Evolutionary conservation across 2,329 filamentous ascomycete genomes (phyloP).

Genomic region (Pseudopyricularia javanii): DNA sequence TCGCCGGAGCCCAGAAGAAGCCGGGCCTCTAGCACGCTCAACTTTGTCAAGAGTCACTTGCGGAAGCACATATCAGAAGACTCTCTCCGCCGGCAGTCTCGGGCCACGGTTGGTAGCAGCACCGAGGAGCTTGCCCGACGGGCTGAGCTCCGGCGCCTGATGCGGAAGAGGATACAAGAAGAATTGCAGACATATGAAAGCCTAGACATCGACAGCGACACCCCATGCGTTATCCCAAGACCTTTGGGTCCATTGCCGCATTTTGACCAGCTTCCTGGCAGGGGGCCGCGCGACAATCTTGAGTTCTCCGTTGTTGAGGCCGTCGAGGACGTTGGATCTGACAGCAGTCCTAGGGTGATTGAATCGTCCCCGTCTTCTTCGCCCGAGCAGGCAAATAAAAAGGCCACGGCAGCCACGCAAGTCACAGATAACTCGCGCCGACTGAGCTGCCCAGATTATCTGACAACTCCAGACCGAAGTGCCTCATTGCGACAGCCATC

Average conservation of each 20-base stretch:
- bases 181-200: conserved; percentile 36
- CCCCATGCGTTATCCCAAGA: conserved; percentile 10
- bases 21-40: conserved; percentile 25
- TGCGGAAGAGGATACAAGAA: conserved; percentile 44
- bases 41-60: conserved; percentile 30
- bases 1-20: conserved; percentile 14
- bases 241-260: conserved; percentile 10
- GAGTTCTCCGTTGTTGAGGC: conserved; percentile 26
- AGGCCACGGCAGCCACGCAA: background rate
- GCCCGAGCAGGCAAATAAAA: background rate
- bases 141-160: conserved; percentile 41
- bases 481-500: background rate
- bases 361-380: background rate
- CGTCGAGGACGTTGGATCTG: conserved; percentile 2
- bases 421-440: background rate
- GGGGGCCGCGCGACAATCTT: conserved; percentile 35
- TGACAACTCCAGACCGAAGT: background rate
- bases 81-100: conserved; percentile 25
- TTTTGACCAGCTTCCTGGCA: conserved; percentile 18
- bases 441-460: conserved; percentile 6
- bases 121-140: conserved; percentile 41
- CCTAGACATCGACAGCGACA: conserved; percentile 18
- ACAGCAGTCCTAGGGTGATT: background rate
- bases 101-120: conserved; percentile 29
- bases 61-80: conserved; percentile 33